Base-by-base conservation (phyloP, 2,329 filamentous ascomycete genomes). In the Fusarium transvaalense region DNA sequence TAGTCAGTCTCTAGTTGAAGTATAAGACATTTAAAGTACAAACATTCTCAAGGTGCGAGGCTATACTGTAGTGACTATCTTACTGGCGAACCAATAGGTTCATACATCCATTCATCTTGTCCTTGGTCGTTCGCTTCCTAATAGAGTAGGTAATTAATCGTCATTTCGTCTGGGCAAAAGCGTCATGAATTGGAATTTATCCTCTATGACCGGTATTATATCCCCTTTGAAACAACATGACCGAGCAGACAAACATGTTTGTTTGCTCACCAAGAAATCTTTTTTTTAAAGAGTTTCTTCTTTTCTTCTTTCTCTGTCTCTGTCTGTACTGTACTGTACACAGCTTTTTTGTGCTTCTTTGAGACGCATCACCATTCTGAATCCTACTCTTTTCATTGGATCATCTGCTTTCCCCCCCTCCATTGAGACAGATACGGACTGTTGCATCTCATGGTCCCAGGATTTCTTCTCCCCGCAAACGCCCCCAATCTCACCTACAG, bases 381-480 rank as follows among this genome's bases (percentile, higher is more conserved):
- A 53, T 42, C 54, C 61, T 64, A 25, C 31, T 52, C 51, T 55
- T 62, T 37, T 57, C 53, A 66, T 66, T 58, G 50, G 51, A 42
- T 32, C 46, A 47, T 31, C 39, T 39, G 47, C 39, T 41, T n/a
- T n/a, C n/a, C n/a, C 12, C 37, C 52, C 56, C 57, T 58, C 47
- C 47, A 43, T 56, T 45, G 25, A 43, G 45, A 56, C 65, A 51
- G 43, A 69, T 62, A 69, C 56, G 47, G 66, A 45, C 51, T 62
- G 61, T 46, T 69, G 65, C 66, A 68, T 56, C 52, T 41, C 29
- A 45, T 39, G 21, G 47, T 69, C 48, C 66, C 62, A 68, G 61
- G 56, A 62, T 58, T 51, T 21, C 31, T 41, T 41, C 52, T 12
- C 47, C 56, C 61, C 58, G 43, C 66, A 68, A 69, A 68, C 50